phyloP scores from a whole-genome alignment of 495 filamentous ascomycete species.

The Trichoderma gamsii region DNA sequence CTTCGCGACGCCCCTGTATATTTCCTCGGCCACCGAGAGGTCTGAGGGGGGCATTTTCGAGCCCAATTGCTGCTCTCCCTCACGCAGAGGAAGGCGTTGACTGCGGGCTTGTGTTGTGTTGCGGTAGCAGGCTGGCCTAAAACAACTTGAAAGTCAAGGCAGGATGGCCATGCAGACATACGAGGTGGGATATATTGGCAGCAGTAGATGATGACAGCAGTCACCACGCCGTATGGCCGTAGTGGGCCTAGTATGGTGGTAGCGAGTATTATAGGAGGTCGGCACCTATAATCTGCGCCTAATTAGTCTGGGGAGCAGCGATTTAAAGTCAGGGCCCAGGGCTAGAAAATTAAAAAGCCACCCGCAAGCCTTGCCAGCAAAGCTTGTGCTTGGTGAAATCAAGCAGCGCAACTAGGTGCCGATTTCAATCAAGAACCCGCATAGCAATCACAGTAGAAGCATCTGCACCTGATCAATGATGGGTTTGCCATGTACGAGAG shows the following conservation, averaged over 20 bases:
- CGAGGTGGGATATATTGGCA: background rate
- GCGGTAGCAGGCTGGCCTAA: background rate
- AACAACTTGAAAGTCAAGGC: background rate
- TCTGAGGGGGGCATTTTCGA: background rate
- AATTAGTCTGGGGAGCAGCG: background rate
- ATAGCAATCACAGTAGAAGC: background rate
- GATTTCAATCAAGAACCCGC: background rate
- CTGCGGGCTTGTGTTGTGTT: background rate
- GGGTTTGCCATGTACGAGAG: too few species aligned
- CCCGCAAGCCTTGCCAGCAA: background rate
- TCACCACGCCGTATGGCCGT: too few species aligned
- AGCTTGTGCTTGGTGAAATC: too few species aligned
- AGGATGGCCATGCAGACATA: background rate
- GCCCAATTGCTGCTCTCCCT: background rate
- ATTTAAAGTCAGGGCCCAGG: background rate
- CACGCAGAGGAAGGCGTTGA: background rate
- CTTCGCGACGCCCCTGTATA: slow-evolving; percentile 5
- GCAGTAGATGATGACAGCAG: background rate
- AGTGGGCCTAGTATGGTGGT: too few species aligned
- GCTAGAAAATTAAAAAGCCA: background rate
- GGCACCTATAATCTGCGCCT: too few species aligned
- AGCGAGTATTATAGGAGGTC: too few species aligned
- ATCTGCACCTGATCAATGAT: background rate
- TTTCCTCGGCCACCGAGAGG: slow-evolving; percentile 15
- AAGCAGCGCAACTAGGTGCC: background rate